phyloP scores from a whole-genome alignment of 768 basidiomycete species.

The Exidia glandulosa region DNA sequence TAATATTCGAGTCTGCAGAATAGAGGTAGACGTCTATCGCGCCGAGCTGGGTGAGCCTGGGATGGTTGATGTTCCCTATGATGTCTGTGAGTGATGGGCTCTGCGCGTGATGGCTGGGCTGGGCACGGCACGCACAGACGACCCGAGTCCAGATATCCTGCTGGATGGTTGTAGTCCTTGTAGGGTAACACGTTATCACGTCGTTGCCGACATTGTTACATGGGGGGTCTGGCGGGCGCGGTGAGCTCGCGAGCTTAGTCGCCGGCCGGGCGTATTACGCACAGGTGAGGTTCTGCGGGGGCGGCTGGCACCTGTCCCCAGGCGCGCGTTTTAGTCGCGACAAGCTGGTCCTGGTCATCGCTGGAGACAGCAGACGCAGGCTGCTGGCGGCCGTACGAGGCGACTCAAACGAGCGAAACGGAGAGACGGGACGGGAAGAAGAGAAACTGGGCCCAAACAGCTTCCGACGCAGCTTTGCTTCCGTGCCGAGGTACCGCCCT shows the following conservation, averaged over 20 bases:
- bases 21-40: slow-evolving; percentile 68
- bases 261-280: neutral
- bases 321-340: neutral
- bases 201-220: slow-evolving; percentile 43
- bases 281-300: neutral
- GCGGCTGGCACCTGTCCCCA: neutral
- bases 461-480: too few relatives aligned
- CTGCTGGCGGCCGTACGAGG: too few relatives aligned
- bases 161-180: slow-evolving; percentile 37
- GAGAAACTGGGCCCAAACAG: too few relatives aligned
- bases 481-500: too few relatives aligned
- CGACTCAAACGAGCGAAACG: too few relatives aligned
- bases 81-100: slow-evolving; percentile 8
- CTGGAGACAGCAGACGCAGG: too few relatives aligned
- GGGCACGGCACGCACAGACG: slow-evolving; percentile 51
- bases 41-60: slow-evolving; percentile 51
- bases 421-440: too few relatives aligned
- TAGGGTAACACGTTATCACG: slow-evolving; percentile 71
- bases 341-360: neutral
- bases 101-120: slow-evolving; percentile 7
- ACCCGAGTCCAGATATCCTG: slow-evolving; percentile 70
- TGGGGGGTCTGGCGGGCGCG: slow-evolving; percentile 14
- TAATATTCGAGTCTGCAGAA: slow-evolving; percentile 51
- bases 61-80: slow-evolving; percentile 66
- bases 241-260: neutral